Evolutionary conservation across 1,284 basidiomycete genomes (phyloP).

Genomic region (Sphagnurus paluster): DNA sequence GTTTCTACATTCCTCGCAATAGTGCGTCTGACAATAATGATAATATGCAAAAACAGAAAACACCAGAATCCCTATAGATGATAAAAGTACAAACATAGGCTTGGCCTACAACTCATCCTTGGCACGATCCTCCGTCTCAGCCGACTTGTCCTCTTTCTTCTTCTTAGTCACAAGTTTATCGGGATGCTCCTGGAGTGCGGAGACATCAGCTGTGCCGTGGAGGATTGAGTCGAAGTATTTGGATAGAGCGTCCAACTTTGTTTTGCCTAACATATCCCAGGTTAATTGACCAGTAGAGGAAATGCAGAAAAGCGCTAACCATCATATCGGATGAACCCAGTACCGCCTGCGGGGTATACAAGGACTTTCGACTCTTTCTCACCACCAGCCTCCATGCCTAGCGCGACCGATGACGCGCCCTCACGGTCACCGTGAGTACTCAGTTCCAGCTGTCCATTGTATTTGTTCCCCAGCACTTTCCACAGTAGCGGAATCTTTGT

Average conservation of each 20-base stretch:
- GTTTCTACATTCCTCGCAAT: too few species aligned
- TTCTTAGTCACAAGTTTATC: constrained; percentile 15
- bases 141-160: constrained; percentile 12
- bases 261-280: constrained; percentile 43
- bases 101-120: too few species aligned
- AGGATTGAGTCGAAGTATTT: constrained; percentile 69
- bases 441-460: constrained; percentile 64
- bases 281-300: not conserved
- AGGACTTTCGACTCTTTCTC: constrained; percentile 65
- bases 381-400: constrained; percentile 55
- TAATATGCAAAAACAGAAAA: too few species aligned
- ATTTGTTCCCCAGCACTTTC: constrained; percentile 82
- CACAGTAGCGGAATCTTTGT: constrained; percentile 83
- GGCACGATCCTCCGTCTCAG: not conserved
- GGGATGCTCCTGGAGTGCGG: constrained; percentile 39
- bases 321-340: constrained; percentile 54
- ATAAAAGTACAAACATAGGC: too few species aligned
- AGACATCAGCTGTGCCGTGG: constrained; percentile 61
- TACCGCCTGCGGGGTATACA: constrained; percentile 60
- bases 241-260: constrained; percentile 64
- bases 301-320: constrained; percentile 38
- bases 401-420: constrained; percentile 52
- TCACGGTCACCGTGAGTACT: constrained; percentile 70
- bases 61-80: too few species aligned
- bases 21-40: too few species aligned